Evolutionary conservation across 139 green algal species (phyloP).

Genomic region (Mesostigma viride): DNA sequence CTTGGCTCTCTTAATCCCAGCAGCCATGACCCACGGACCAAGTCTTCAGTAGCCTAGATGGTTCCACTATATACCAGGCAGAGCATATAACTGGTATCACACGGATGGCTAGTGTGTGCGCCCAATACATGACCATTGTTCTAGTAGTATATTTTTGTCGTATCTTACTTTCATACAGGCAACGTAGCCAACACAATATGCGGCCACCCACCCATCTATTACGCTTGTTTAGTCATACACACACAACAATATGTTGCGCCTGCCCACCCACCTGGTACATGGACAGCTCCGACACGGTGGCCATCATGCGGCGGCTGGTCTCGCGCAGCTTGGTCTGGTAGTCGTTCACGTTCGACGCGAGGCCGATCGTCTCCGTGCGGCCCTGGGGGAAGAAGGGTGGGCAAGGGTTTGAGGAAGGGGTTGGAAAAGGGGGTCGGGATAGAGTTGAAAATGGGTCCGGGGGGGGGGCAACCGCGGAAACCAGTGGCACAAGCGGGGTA

Average conservation of each 20-base stretch:
- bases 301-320: constrained; percentile 70
- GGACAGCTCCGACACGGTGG: constrained; percentile 68
- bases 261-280: constrained; percentile 53
- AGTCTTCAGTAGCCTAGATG: too few relatives aligned
- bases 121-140: not conserved
- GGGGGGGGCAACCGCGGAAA: too few relatives aligned
- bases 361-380: constrained; percentile 43
- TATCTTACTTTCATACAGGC: not conserved
- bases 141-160: not conserved
- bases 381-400: too few relatives aligned
- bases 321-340: constrained; percentile 49
- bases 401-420: too few relatives aligned
- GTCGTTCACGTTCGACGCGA: constrained; percentile 54
- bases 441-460: too few relatives aligned
- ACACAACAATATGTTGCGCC: not conserved
- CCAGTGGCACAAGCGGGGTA: too few relatives aligned
- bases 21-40: too few relatives aligned
- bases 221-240: not conserved
- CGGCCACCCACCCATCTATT: not conserved
- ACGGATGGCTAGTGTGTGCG: not conserved
- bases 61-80: not conserved
- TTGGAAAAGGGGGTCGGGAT: too few relatives aligned
- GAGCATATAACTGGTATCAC: not conserved
- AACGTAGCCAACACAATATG: not conserved
- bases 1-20: too few relatives aligned